These are phyloP conservation scores for Macroventuria anomochaeta DNA, from an alignment of 2,329 filamentous ascomycete genomes.

Conservation along the genomic window DNA sequence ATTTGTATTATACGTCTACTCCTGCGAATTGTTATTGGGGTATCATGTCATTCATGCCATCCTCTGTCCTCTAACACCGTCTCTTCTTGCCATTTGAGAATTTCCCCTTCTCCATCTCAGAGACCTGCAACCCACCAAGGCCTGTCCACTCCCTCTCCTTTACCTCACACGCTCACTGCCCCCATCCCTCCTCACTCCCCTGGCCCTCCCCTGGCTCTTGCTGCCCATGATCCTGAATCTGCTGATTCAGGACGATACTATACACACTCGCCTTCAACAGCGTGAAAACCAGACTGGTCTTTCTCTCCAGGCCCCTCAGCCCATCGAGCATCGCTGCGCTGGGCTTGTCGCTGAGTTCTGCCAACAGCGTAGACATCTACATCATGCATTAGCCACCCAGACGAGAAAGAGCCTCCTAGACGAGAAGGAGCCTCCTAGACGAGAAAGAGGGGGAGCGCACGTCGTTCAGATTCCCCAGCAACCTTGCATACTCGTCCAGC, in stretches of 20 bases:
- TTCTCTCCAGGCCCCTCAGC: conserved; percentile 85
- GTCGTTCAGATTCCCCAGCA: conserved; percentile 90
- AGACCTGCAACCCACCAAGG: no score
- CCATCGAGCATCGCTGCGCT: conserved; percentile 81
- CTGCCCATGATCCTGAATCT: conserved; percentile 55
- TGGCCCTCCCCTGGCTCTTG: conserved; percentile 34
- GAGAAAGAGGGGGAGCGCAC: conserved; percentile 43
- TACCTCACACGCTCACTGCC: background rate
- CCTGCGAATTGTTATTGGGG: background rate
- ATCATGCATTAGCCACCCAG: no score
- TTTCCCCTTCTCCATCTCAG: no score
- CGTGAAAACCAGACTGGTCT: conserved; percentile 94
- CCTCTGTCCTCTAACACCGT: background rate
- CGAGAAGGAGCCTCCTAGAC: background rate
- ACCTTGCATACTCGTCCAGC: conserved; percentile 86
- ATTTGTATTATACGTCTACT: conserved; percentile 31
- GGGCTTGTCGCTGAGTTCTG: conserved; percentile 68
- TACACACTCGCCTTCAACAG: conserved; percentile 97
- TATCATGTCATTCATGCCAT: conserved; percentile 4
- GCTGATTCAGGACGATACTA: conserved; percentile 97
- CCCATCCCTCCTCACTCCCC: conserved; percentile 32
- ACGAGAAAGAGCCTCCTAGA: background rate
- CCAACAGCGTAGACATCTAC: conserved; percentile 65
- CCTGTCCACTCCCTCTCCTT: background rate
- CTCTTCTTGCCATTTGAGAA: background rate